Percentiles rank a stretch among this genome's conserved stretches.
These are phyloP conservation scores for Coniferiporia sulphurascens DNA, from an alignment of 1,284 basidiomycete genomes.

Conservation along the genomic window DNA sequence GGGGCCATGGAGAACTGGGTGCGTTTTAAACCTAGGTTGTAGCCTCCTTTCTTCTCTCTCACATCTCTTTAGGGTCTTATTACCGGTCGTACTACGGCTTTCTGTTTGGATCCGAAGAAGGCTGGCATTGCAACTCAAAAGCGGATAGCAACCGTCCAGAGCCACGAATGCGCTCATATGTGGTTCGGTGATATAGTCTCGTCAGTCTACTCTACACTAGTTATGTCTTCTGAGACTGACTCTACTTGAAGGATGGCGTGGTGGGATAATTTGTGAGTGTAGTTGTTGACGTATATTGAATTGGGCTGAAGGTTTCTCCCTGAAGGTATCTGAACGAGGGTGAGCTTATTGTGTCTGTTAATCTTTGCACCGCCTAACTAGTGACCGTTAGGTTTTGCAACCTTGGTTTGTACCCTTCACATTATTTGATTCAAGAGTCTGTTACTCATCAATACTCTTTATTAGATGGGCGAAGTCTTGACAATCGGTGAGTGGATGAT, in stretches of 20 bases:
- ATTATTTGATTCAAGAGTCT: neutral
- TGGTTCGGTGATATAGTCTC: conserved; percentile 46
- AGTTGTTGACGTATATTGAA: neutral
- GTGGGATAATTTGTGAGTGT: conserved; percentile 74
- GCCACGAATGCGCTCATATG: conserved; percentile 80
- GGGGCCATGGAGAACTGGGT: conserved; percentile 96
- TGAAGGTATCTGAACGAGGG: conserved; percentile 73
- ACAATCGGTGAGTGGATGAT: conserved; percentile 58
- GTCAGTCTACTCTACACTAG: neutral
- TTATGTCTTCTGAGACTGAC: conserved; percentile 49
- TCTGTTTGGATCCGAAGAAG: conserved; percentile 78
- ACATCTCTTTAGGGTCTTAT: conserved; percentile 63
- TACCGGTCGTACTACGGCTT: conserved; percentile 82
- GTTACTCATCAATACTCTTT: conserved; percentile 1
- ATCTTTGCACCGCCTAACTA: neutral
- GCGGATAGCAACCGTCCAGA: conserved; percentile 72
- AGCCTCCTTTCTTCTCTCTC: neutral
- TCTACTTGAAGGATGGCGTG: conserved; percentile 86
- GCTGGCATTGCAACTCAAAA: conserved; percentile 78
- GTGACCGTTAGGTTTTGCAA: conserved; percentile 74
- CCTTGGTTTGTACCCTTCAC: conserved; percentile 44
- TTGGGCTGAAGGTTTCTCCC: too few species aligned
- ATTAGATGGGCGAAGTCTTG: conserved; percentile 86
- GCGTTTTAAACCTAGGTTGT: conserved; percentile 13
- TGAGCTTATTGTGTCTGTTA: conserved; percentile 21